Evolutionary conservation across 495 filamentous ascomycete genomes (phyloP).

Genomic region (Daldinia childiae): DNA sequence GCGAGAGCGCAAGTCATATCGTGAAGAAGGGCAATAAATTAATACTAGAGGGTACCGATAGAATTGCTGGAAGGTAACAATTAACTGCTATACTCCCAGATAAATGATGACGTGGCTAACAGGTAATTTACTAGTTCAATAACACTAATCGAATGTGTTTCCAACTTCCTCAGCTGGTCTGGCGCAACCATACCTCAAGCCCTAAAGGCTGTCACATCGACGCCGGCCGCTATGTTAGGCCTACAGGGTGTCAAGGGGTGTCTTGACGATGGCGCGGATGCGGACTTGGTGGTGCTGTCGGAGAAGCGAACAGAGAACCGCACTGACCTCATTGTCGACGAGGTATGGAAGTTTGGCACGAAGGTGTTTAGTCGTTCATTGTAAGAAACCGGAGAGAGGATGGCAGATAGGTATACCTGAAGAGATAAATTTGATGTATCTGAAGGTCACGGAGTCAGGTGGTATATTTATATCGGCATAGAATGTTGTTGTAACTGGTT

Average conservation of each 20-base stretch:
- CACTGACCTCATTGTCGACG: constrained; percentile 68
- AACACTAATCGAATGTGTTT: constrained; percentile 80
- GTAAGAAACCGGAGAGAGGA: background rate
- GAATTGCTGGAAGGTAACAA: constrained; percentile 72
- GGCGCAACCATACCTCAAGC: constrained; percentile 70
- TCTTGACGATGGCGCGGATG: constrained; percentile 75
- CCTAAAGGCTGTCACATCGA: constrained; percentile 73
- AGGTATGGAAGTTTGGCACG: constrained; percentile 82
- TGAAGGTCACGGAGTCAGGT: background rate
- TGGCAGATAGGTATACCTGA: background rate
- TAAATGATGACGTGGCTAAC: constrained; percentile 14
- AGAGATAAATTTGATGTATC: constrained; percentile 11
- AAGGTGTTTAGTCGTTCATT: constrained; percentile 42
- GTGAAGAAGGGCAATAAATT: constrained; percentile 73
- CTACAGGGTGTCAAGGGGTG: constrained; percentile 72
- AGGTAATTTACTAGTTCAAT: constrained; percentile 62
- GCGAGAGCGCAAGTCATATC: constrained; percentile 65
- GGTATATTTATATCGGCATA: background rate
- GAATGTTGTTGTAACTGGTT: background rate
- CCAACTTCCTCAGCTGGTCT: constrained; percentile 80
- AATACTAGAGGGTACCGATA: constrained; percentile 73
- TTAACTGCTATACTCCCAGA: background rate
- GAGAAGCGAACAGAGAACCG: constrained; percentile 59
- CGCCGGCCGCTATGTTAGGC: constrained; percentile 78
- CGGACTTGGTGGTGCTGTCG: constrained; percentile 77